phyloP scores from a whole-genome alignment of 2,329 filamentous ascomycete genomes.

The Periglandula ipomoeae region DNA sequence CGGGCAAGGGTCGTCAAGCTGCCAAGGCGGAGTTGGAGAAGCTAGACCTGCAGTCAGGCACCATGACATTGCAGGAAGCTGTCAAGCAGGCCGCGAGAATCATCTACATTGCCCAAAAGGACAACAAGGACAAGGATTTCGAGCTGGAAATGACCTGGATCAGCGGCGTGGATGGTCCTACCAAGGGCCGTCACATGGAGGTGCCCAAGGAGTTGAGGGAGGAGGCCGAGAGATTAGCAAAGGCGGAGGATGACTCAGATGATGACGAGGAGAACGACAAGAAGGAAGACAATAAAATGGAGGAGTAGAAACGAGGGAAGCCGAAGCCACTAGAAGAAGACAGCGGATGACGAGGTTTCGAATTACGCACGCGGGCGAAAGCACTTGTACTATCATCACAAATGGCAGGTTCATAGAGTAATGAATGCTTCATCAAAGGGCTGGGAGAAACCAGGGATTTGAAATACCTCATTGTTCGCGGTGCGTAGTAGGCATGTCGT shows the following conservation, averaged over 20 bases:
- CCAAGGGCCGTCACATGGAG: constrained; percentile 85
- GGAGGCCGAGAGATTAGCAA: constrained; percentile 87
- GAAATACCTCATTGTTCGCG: not conserved
- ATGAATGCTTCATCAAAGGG: constrained; percentile 22
- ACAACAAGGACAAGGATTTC: constrained; percentile 99
- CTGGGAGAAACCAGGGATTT: not conserved
- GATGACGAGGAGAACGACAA: constrained; percentile 68
- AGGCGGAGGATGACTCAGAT: constrained; percentile 79
- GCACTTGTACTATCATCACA: constrained; percentile 26
- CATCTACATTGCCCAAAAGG: constrained; percentile 95
- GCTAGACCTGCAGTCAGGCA: constrained; percentile 72
- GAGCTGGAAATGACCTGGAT: constrained; percentile 99
- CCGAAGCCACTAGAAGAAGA: not conserved
- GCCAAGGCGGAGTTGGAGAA: constrained; percentile 99
- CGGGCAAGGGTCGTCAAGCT: constrained; percentile 91
- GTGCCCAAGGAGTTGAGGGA: constrained; percentile 85
- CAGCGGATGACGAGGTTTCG: not conserved
- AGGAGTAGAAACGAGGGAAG: constrained; percentile 52
- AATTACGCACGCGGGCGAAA: constrained; percentile 8
- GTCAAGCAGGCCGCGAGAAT: constrained; percentile 96
- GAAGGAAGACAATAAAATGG: constrained; percentile 72
- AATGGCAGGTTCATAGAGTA: constrained; percentile 25
- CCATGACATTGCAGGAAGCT: constrained; percentile 71
- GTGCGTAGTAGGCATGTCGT: too few species aligned
- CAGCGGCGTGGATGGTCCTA: constrained; percentile 73